These are phyloP conservation scores for Trypanosoma boissoni DNA, from an alignment of 208 protist species.

Conservation along the genomic window DNA sequence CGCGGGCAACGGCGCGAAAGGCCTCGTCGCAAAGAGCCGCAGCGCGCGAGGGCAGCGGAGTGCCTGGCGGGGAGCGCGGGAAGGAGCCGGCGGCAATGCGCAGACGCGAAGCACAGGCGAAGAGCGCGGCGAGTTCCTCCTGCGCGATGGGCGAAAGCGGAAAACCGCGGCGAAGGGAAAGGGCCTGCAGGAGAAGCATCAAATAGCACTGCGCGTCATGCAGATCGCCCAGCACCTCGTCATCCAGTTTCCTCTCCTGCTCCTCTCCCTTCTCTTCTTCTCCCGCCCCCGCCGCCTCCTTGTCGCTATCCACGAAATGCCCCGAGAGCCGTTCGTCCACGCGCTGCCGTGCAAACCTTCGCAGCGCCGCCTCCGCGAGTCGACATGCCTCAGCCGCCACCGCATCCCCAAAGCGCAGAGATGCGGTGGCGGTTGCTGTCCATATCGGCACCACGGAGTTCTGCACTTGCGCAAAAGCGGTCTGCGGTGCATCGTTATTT, in stretches of 20 bases:
- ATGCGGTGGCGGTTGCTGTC: background rate
- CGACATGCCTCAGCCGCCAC: constrained; percentile 15
- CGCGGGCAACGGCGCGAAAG: constrained; percentile 26
- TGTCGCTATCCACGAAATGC: background rate
- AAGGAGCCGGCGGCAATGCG: constrained; percentile 23
- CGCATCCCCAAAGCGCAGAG: constrained; percentile 15
- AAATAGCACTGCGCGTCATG: constrained; percentile 27
- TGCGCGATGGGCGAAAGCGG: constrained; percentile 37
- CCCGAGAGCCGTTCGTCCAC: background rate
- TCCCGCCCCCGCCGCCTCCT: background rate
- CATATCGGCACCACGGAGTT: background rate
- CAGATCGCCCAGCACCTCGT: constrained; percentile 16
- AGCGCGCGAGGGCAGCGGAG: too few species aligned
- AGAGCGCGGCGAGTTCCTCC: constrained; percentile 33
- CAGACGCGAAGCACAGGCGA: constrained; percentile 26
- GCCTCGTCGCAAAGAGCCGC: constrained; percentile 25
- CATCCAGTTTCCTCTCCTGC: background rate
- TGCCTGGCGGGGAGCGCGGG: too few species aligned
- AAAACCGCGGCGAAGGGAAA: constrained; percentile 5
- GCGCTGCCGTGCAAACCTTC: background rate
- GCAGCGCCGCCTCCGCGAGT: constrained; percentile 7
- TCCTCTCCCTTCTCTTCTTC: background rate
- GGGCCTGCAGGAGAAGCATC: constrained; percentile 24
- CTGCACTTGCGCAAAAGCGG: background rate
- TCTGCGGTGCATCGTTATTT: background rate